Evolutionary conservation across 2,329 filamentous ascomycete genomes (phyloP).

Genomic region (Arthrobotrys pseudoclavata): DNA sequence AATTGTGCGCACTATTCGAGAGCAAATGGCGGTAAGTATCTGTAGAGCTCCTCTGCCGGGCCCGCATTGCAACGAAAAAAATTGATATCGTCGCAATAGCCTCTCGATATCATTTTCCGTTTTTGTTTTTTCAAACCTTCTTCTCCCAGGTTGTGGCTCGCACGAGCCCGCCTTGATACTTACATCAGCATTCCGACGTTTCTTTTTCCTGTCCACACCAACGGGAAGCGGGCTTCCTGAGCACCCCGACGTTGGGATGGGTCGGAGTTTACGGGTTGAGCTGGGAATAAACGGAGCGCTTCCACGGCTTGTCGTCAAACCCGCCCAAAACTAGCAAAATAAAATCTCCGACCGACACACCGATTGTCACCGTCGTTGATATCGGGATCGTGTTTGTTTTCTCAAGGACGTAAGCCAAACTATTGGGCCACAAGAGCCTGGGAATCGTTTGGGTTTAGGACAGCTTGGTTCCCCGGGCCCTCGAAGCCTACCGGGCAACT

Average conservation of each 20-base stretch:
- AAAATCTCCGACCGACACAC: slow-evolving; percentile 59
- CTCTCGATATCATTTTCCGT: slow-evolving; percentile 40
- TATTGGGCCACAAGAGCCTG: slow-evolving; percentile 13
- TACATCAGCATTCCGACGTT: slow-evolving; percentile 43
- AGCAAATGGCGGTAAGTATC: slow-evolving; percentile 7
- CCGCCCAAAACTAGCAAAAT: slow-evolving; percentile 47
- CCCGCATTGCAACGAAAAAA: slow-evolving; percentile 26
- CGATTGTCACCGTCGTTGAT: slow-evolving; percentile 45
- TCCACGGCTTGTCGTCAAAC: slow-evolving; percentile 23
- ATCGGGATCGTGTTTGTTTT: slow-evolving; percentile 7
- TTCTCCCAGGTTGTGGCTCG: slow-evolving; percentile 40
- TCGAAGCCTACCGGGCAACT: not conserved
- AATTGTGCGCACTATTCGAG: slow-evolving; percentile 31
- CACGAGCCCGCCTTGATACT: slow-evolving; percentile 49
- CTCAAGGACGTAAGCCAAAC: slow-evolving; percentile 18
- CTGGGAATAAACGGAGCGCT: slow-evolving; percentile 59
- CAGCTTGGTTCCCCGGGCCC: slow-evolving; percentile 17
- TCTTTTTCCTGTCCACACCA: slow-evolving; percentile 45
- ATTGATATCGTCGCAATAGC: slow-evolving; percentile 42
- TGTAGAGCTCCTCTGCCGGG: slow-evolving; percentile 52
- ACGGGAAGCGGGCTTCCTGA: slow-evolving; percentile 53
- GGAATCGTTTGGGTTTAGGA: slow-evolving; percentile 4
- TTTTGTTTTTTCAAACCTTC: slow-evolving; percentile 47
- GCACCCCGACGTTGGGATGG: slow-evolving; percentile 47
- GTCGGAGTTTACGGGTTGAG: slow-evolving; percentile 57